Percentiles rank a stretch among this genome's conserved stretches.
phyloP scores from a whole-genome alignment of 306 rosid species.

The Mimosa bimucronata region DNA sequence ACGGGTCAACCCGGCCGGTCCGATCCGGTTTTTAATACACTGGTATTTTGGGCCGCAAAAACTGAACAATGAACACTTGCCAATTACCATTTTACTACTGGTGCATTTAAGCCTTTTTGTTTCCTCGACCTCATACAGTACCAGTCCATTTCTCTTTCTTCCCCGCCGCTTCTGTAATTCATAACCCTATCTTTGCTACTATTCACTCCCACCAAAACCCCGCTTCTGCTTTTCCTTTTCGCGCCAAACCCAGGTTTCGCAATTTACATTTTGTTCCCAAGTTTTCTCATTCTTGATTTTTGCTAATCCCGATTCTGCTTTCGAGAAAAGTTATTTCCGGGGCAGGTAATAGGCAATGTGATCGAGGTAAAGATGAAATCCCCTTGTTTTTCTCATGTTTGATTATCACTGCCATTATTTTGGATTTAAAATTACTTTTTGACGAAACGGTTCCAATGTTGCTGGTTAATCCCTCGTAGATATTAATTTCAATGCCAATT shows the following conservation, averaged over 20 bases:
- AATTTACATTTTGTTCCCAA: not conserved
- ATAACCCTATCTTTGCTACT: not conserved
- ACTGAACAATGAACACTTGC: not conserved
- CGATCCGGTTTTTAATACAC: no score
- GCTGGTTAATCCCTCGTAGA: not conserved
- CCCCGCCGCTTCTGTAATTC: conserved; percentile 31
- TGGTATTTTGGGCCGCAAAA: not conserved
- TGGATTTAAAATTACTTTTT: conserved; percentile 10
- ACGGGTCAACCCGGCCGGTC: no score
- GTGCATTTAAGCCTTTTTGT: not conserved
- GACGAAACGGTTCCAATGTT: no score
- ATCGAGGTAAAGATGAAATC: conserved; percentile 21
- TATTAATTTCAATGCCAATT: no score
- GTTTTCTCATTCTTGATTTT: not conserved
- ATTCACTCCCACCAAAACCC: no score
- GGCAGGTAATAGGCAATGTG: not conserved
- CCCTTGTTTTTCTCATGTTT: not conserved
- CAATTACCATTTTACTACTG: not conserved
- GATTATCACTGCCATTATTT: not conserved
- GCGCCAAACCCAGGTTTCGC: not conserved
- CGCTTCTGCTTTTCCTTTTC: not conserved
- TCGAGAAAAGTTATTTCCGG: conserved; percentile 6
- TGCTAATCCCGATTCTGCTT: not conserved
- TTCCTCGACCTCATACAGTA: not conserved
- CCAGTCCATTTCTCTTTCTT: not conserved